Conservation (phyloP, 345 rosid genomes). For the Salix arbutifolia region DNA sequence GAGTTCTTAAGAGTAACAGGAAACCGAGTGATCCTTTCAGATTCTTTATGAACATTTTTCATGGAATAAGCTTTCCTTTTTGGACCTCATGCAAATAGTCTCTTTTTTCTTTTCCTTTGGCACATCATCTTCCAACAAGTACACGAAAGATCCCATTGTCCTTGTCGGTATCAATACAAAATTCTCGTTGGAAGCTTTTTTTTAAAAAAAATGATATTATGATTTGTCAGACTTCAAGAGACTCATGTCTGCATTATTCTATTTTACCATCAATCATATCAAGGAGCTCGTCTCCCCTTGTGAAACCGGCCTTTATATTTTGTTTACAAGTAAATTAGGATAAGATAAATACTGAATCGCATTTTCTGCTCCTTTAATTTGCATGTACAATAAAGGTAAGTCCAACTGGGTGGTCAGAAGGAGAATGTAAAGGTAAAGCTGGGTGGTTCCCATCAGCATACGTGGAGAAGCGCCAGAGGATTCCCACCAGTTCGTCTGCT, state of each 20-base stretch:
- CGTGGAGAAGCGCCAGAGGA: slow-evolving; percentile 82
- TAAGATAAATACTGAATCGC: not conserved
- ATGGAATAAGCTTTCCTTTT: not conserved
- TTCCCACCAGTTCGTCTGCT: slow-evolving; percentile 44
- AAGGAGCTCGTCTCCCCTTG: not conserved
- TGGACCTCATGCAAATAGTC: not conserved
- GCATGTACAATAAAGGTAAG: slow-evolving; percentile 45
- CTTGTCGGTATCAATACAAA: not conserved
- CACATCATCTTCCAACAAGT: not conserved
- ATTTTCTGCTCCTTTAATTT: not conserved
- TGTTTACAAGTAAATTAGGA: not conserved
- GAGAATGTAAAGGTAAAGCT: slow-evolving; percentile 89
- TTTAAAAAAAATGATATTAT: not conserved
- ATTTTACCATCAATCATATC: not conserved
- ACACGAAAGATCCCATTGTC: no score
- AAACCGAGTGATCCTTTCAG: not conserved
- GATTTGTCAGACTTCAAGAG: not conserved
- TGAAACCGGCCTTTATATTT: not conserved
- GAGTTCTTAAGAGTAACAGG: not conserved
- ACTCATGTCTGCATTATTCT: not conserved
- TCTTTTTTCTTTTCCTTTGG: not conserved
- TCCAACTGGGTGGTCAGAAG: slow-evolving; percentile 91
- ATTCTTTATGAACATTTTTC: not conserved
- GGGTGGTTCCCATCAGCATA: slow-evolving; percentile 94
- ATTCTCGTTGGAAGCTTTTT: not conserved